Base-by-base conservation (phyloP, 2,329 filamentous ascomycete genomes). In the Orbilia oligospora region DNA sequence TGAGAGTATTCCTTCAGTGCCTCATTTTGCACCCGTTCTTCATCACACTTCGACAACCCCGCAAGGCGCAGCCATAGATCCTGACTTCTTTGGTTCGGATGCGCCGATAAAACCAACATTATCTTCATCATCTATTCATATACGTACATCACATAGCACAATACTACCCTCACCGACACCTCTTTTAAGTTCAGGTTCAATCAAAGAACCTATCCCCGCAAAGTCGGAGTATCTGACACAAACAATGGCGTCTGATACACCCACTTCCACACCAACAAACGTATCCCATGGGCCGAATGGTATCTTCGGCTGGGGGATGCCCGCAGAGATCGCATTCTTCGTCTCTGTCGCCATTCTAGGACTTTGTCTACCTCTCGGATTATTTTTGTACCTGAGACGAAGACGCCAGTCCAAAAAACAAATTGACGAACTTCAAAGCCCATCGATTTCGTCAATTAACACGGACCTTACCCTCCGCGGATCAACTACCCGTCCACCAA, bases 401-500 rank as follows among this genome's bases (percentile, higher is more conserved):
- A 61, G 56, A 41, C 61, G 44, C 9, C 56, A 72, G 24, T 16
- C 53, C 8, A 68, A 63, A 49, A 30, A 49, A 18, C 33, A 53
- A 9, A 44, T 51, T 6, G 53, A 64, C 10, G 73, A 71, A 38
- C n/a, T 46, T n/a, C 20, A 14, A 3, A 55, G 41, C 16, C 53
- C 58, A 53, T 53, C 41, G 1, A 36, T 22, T 22, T 56, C 51
- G 18, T 64, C 68, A 8, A 55, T 69, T 44, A 68, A 72, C 48
- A 64, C 67, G 22, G 75, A 78, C 8, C 24, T 55, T 18, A 72
- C 68, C 1, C 44, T 71, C 16, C 63, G 56, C 10, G 66, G 55
- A 12, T 67, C 73, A 24, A 76, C 58, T 10, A 78, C 75, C n/a
- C 75, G 75, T 38, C 75, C 75, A 18, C 68, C 75, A 5, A 78